Evolutionary conservation across 352 stramenopile genomes (phyloP), one percentile per base, ranked within the genome.

Genomic region (Phytophthora citricola): DNA sequence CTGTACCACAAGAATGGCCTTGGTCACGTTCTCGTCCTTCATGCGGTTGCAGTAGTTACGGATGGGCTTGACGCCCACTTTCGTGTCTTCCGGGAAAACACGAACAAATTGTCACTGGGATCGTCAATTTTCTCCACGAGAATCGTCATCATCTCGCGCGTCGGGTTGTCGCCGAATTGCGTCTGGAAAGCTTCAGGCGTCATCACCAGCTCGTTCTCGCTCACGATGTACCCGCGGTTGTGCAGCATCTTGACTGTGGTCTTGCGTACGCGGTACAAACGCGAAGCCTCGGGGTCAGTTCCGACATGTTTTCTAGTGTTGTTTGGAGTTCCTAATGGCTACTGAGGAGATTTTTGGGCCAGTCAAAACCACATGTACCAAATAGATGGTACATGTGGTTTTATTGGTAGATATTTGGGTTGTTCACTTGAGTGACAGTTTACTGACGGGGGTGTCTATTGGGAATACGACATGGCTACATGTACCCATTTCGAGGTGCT

Each of bases 71-170:
- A 99, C 97, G 52, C 97, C 97, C 29, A 99, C 96, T 76, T 99
- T 99, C 73, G 98, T 98, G 69, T 99, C 98, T 64, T 99, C 94
- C 0, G 98, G 97, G 78, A 99, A 99, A 99, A 99, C 3, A 99
- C 97, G 72, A 99, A 99, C 50, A 99, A 86, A 76, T 97, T 93
- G 75, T 98, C 95, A 60, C 84, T 94, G 26, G 92, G 86, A 69
- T 98, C 95, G 75, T 95, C 88, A 51, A 95, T 93, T 63, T 95
- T 95, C 66, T 95, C 88, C 26, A 93, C 97, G 38, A 99, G 81
- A 74, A 99, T 98, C 34, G 96, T 99, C 85, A 99, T 94, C 68
- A 96, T 94, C 67, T 99, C 94, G 34, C 97, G 86, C 59, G 87
- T 97, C 53, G 96, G 96, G 73, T 97, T 96, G 62, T 98, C 93